These are phyloP conservation scores for Debaryomyces sp. DNA, from an alignment of 1,139 yeast species.

Conservation along the genomic window DNA sequence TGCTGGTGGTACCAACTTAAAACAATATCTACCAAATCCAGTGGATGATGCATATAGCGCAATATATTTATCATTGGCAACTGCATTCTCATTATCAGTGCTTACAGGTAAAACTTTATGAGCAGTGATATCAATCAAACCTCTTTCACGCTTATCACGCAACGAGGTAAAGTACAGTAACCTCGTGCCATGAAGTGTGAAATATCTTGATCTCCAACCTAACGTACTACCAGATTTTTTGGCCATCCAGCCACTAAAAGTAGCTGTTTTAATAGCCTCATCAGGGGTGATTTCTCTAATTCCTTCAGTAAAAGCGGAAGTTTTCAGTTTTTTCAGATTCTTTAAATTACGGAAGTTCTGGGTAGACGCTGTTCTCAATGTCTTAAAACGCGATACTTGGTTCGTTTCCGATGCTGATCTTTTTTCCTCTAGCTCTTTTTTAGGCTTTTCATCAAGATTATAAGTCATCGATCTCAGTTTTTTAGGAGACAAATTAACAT, in stretches of 20 bases:
- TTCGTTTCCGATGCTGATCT: constrained; percentile 36
- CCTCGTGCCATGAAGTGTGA: constrained; percentile 90
- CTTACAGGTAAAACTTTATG: constrained; percentile 76
- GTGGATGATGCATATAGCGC: constrained; percentile 91
- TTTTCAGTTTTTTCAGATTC: constrained; percentile 58
- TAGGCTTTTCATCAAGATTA: constrained; percentile 11
- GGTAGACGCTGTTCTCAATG: constrained; percentile 46
- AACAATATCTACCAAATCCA: constrained; percentile 90
- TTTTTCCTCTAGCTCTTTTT: constrained; percentile 28
- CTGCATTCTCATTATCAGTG: constrained; percentile 54
- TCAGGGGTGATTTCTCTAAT: constrained; percentile 74
- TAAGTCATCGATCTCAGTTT: constrained; percentile 32
- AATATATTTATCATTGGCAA: constrained; percentile 72
- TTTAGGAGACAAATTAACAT: constrained; percentile 39
- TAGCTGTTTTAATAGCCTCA: constrained; percentile 77
- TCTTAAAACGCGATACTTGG: constrained; percentile 38
- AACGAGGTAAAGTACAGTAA: constrained; percentile 84
- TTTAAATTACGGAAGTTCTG: constrained; percentile 48
- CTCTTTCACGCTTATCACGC: constrained; percentile 82
- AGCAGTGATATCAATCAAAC: constrained; percentile 92
- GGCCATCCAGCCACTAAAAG: constrained; percentile 92
- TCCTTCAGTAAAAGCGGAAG: constrained; percentile 95
- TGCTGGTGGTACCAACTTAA: constrained; percentile 94
- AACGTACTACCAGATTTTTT: constrained; percentile 81
- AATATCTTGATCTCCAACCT: constrained; percentile 91